Evolutionary conservation across 116 monocot genomes (phyloP).

Genomic region (Cymodocea nodosa): DNA sequence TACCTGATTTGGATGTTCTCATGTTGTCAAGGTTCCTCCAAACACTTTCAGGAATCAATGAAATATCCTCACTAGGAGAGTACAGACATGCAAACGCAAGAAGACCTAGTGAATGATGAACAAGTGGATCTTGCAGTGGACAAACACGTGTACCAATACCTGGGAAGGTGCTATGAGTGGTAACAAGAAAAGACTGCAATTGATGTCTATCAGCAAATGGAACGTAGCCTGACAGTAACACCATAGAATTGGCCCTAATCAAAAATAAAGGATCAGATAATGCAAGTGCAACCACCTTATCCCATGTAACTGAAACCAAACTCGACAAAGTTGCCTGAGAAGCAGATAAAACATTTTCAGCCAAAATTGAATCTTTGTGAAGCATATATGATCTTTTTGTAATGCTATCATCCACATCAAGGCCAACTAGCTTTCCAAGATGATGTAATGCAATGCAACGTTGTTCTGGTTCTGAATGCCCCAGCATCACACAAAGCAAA

Average conservation of each 20-base stretch:
- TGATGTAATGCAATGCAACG: constrained; percentile 60
- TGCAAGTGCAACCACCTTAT: constrained; percentile 49
- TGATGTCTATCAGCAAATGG: constrained; percentile 52
- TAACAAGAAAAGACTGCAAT: constrained; percentile 61
- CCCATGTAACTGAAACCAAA: constrained; percentile 69
- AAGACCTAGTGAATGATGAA: constrained; percentile 49
- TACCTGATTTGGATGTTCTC: constrained; percentile 51
- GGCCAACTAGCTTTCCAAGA: constrained; percentile 67
- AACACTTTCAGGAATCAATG: constrained; percentile 71
- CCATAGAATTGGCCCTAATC: constrained; percentile 59
- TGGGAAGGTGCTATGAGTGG: constrained; percentile 33
- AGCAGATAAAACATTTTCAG: constrained; percentile 13
- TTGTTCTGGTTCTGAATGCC: constrained; percentile 84
- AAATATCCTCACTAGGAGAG: constrained; percentile 69
- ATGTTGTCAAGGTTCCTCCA: constrained; percentile 65
- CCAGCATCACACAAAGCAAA: constrained; percentile 56
- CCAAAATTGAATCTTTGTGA: constrained; percentile 15
- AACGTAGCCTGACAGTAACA: constrained; percentile 51
- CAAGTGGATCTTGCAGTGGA: constrained; percentile 40
- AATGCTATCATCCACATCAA: constrained; percentile 18
- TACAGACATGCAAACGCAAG: constrained; percentile 69
- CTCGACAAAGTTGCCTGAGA: constrained; percentile 19
- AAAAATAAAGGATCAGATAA: constrained; percentile 59
- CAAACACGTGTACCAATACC: constrained; percentile 22
- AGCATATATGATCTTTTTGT: constrained; percentile 9